phyloP scores from a whole-genome alignment of 2,329 filamentous ascomycete species.

The Xenosphaeropsis pyriputrescens region DNA sequence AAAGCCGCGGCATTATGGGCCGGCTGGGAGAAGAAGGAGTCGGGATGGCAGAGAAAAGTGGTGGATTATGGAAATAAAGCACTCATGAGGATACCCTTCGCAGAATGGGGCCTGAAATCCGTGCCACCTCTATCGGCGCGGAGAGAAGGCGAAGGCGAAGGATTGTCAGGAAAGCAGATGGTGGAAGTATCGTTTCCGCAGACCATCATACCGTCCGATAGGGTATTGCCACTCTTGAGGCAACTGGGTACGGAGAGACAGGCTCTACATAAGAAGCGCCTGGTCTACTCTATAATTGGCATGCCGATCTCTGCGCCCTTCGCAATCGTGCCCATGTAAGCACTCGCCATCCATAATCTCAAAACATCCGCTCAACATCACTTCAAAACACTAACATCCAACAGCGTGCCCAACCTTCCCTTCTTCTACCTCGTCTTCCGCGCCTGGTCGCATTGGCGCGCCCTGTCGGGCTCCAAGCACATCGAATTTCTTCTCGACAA shows the following conservation, averaged over 20 bases:
- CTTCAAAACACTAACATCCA: constrained; percentile 3
- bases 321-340: constrained; percentile 74
- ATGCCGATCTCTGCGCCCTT: constrained; percentile 78
- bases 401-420: constrained; percentile 77
- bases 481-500: constrained; percentile 68
- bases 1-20: constrained; percentile 71
- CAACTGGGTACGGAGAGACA: constrained; percentile 70
- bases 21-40: constrained; percentile 71
- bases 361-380: constrained; percentile 1
- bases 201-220: constrained; percentile 47
- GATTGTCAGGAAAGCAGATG: constrained; percentile 44
- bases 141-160: constrained; percentile 41
- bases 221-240: constrained; percentile 49
- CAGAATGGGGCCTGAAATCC: constrained; percentile 97
- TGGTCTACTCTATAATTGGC: constrained; percentile 68
- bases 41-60: constrained; percentile 77
- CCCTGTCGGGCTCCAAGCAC: constrained; percentile 71
- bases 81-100: constrained; percentile 77
- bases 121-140: constrained; percentile 67
- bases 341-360: constrained; percentile 5
- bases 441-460: constrained; percentile 84
- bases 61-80: constrained; percentile 78
- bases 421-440: constrained; percentile 94
- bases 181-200: constrained; percentile 67
- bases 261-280: constrained; percentile 56